phyloP scores from a whole-genome alignment of 805 yeast genomes.

The Millerozyma miso region DNA sequence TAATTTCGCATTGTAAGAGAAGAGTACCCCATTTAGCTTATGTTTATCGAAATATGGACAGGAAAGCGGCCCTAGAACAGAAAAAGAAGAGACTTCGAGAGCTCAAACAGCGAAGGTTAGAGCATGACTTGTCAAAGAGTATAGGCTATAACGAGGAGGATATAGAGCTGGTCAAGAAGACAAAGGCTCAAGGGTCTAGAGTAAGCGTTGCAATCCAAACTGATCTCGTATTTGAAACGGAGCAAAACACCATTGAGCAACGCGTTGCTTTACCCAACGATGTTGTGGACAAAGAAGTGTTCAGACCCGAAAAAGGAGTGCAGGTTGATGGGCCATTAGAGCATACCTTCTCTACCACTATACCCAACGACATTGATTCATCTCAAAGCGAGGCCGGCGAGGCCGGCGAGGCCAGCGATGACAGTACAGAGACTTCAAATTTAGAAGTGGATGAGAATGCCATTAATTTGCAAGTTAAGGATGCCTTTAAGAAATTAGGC shows the following conservation, averaged over 20 bases:
- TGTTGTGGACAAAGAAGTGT: not conserved
- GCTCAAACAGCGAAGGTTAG: conserved; percentile 16
- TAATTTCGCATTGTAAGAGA: not conserved
- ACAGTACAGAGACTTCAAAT: conserved; percentile 3
- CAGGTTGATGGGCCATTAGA: not conserved
- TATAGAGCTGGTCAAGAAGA: not conserved
- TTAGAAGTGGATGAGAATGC: not conserved
- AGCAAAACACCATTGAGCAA: not conserved
- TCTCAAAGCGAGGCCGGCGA: conserved; percentile 9
- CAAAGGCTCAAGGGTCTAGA: not conserved
- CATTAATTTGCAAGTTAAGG: not conserved
- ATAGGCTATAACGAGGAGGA: not conserved
- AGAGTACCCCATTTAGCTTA: not conserved
- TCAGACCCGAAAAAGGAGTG: not conserved
- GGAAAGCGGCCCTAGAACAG: conserved; percentile 36
- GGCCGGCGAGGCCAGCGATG: conserved; percentile 22
- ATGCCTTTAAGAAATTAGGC: not conserved
- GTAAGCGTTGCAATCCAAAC: conserved; percentile 28
- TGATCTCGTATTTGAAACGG: conserved; percentile 8
- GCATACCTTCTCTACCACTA: not conserved
- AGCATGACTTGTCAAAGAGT: not conserved
- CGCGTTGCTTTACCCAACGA: not conserved
- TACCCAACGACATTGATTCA: not conserved
- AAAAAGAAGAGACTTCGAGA: conserved; percentile 34
- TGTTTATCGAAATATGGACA: conserved; percentile 19